Evolutionary conservation across 768 basidiomycete species (phyloP), one percentile per base, ranked within the genome.

Genomic region (Xerocomus potaroensis): DNA sequence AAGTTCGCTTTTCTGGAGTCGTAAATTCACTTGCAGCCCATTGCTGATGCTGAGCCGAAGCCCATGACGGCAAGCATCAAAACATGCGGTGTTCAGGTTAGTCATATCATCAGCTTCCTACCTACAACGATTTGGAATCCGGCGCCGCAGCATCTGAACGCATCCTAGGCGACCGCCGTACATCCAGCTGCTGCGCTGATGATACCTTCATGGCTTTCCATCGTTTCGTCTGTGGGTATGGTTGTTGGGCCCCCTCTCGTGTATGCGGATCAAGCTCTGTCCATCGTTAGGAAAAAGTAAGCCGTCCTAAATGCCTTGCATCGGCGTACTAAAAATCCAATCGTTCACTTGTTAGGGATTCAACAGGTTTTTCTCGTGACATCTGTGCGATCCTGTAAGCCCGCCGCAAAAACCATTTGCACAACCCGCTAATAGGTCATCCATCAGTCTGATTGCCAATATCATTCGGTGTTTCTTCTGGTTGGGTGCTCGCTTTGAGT

Each of bases 401-500:
- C 48, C 30, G 9, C 16, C 16, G 31, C 29, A 33, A 42, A 27
- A 36, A 27, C 26, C 43, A 22, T 50, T 32, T 26, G 21, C 32
- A 35, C 22, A 31, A 38, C 36, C 19, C 34, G 41, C 49, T 59
- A 40, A 61, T 16, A 19, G 32, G 19, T 30, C 49, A 43, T 41
- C 43, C 45, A 33, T 21, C 43, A 89, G 87, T 55, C 72, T 91
- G 26, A 73, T 87, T 49, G 87, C 89, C 41, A 92, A 92, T 65
- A 89, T 91, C 43, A 84, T 85, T 21, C 76, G 90, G 59, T 92
- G 90, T 65, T 92, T 91, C 73, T 92, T 91, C 69, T 92, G 90
- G 90, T 69, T 92, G 29, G 90, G 90, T 45, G 72, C 83, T 31
- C 85, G 60, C 43, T 92, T 90, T 63, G 90, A 91, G 69, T 66